Base-by-base conservation (phyloP, 139 green algal genomes). In the Dunaliella sp. region DNA sequence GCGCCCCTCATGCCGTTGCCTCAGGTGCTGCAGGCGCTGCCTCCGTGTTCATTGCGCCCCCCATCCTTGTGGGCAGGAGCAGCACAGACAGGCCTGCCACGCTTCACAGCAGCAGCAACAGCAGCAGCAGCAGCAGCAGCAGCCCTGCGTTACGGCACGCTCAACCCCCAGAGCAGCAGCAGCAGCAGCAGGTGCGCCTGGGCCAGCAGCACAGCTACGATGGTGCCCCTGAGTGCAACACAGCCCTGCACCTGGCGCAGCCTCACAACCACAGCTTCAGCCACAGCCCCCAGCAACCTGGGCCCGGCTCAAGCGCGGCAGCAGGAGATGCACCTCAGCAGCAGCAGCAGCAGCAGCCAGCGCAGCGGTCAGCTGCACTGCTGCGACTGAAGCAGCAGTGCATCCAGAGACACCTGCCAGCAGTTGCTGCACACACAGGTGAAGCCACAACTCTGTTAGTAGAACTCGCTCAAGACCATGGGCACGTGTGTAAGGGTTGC, bases 311-410 rank as follows among this genome's bases (percentile, higher is more conserved):
- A 65, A 65, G 7, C 48, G 7, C 48, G 16, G 48, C 48, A 65
- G 48, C 48, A 65, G 48, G 7, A 65, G 48, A 16, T 26, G 48
- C 48, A 65, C 48, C 7, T 7, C 48, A 65, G 48, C 48, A 65
- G 48, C 48, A 16, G 48, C 48, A 65, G 48, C 48, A 37, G 76
- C 76, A 1, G n/a, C 76, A 24, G 1, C 24, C 76, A 84, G 73
- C 36, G 48, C 7, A 65, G 48, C 84, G 84, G n/a, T 35, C 76
- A 0, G 37, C 48, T 32, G 86, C 86, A 33, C 81, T 89, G 36
- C 28, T 89, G 74, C 81, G 82, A n/a, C 81, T 89, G n/a, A 89
- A 89, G 86, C 81, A 35, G 38, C 81, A 89, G n/a, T 83, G 86
- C 82, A 86, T 86, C 1, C 34, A 78, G 82, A 74, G 81, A 21